These are phyloP conservation scores for Closterium sp. DNA, from an alignment of 139 green algal genomes.

Conservation along the genomic window DNA sequence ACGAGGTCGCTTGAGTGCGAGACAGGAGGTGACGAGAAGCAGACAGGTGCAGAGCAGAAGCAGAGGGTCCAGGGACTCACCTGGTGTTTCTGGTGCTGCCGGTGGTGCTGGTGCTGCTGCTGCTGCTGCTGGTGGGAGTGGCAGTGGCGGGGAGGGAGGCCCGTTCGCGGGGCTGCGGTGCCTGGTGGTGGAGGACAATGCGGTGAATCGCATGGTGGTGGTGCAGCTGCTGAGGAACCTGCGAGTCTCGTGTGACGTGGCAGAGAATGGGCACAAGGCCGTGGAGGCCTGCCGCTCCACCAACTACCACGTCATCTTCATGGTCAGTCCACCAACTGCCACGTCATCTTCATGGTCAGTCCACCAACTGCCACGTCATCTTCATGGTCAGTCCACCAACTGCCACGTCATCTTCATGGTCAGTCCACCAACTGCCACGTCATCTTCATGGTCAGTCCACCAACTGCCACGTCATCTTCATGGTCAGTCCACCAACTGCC, in stretches of 20 bases:
- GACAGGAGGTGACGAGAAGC: not conserved
- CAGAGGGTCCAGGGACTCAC: not conserved
- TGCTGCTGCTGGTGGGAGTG: not conserved
- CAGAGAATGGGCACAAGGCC: constrained; percentile 30
- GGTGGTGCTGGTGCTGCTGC: not conserved
- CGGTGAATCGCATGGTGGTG: constrained; percentile 42
- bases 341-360: not conserved
- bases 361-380: constrained; percentile 29
- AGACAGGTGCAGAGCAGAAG: not conserved
- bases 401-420: not conserved
- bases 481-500: no score
- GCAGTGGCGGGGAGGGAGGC: no score
- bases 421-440: no score
- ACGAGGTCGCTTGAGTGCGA: no score
- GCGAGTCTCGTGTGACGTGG: constrained; percentile 17
- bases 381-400: constrained; percentile 6
- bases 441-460: no score
- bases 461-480: no score
- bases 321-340: constrained; percentile 3
- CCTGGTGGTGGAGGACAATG: constrained; percentile 42
- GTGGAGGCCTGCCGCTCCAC: constrained; percentile 20
- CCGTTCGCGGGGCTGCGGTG: not conserved
- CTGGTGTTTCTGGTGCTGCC: not conserved
- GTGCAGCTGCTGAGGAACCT: constrained; percentile 29
- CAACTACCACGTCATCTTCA: constrained; percentile 37